Conservation (phyloP, 208 protist species). For the Trypanosoma vivax region DNA sequence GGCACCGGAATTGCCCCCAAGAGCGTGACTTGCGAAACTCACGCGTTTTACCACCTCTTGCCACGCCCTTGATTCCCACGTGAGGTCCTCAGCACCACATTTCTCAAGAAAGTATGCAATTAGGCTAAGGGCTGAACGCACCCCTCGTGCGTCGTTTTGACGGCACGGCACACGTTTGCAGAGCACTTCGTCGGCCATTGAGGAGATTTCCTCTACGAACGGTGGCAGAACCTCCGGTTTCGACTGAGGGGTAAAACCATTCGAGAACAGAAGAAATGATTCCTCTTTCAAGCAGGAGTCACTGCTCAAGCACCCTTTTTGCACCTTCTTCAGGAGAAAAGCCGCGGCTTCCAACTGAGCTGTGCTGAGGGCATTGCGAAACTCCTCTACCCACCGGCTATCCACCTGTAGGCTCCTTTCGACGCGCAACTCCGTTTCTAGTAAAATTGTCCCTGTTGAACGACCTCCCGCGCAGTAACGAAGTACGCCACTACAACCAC, state of each 20-base stretch:
- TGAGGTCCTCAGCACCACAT: slow-evolving; percentile 9
- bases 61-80: slow-evolving; percentile 53
- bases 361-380: slow-evolving; percentile 11
- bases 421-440: slow-evolving; percentile 32
- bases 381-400: slow-evolving; percentile 14
- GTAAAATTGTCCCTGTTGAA: slow-evolving; percentile 1
- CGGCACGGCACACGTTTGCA: slow-evolving; percentile 50
- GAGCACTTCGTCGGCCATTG: slow-evolving; percentile 16
- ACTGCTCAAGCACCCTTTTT: neutral
- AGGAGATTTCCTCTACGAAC: slow-evolving; percentile 12
- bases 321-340: slow-evolving; percentile 13
- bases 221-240: neutral
- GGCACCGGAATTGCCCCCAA: slow-evolving; percentile 25
- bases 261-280: slow-evolving; percentile 7
- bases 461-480: slow-evolving; percentile 7
- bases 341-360: slow-evolving; percentile 9
- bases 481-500: slow-evolving; percentile 9
- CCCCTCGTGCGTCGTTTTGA: slow-evolving; percentile 30
- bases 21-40: slow-evolving; percentile 27
- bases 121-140: slow-evolving; percentile 47
- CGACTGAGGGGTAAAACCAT: slow-evolving; percentile 5
- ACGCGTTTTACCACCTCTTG: slow-evolving; percentile 51
- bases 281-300: slow-evolving; percentile 10
- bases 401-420: slow-evolving; percentile 26
- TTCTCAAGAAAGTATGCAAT: slow-evolving; percentile 23